Percentiles rank a stretch among this genome's conserved stretches.
Conservation (phyloP, 768 basidiomycete genomes). For the Gymnopilus dilepis region DNA sequence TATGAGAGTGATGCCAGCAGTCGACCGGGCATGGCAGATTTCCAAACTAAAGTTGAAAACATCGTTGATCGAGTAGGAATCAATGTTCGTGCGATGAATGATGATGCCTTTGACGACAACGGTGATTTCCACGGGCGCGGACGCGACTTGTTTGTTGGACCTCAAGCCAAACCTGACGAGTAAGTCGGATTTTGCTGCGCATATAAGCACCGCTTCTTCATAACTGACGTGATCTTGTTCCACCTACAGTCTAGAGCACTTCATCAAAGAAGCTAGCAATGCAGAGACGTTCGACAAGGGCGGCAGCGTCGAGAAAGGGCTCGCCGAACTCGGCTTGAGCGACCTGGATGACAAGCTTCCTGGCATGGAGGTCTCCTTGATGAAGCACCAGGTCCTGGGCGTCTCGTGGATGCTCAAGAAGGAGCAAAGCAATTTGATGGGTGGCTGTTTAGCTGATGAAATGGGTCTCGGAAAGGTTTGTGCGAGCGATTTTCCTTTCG, state of each 20-base stretch:
- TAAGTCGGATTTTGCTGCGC: slow-evolving; percentile 32
- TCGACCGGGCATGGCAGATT: neutral
- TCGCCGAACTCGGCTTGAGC: slow-evolving; percentile 57
- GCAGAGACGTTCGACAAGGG: slow-evolving; percentile 64
- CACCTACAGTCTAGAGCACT: slow-evolving; percentile 52
- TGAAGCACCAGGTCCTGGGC: slow-evolving; percentile 73
- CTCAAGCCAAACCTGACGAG: slow-evolving; percentile 52
- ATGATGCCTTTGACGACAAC: slow-evolving; percentile 44
- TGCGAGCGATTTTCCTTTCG: neutral
- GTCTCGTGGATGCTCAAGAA: slow-evolving; percentile 67
- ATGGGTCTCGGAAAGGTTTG: slow-evolving; percentile 67
- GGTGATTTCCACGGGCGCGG: slow-evolving; percentile 56
- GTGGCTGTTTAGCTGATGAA: slow-evolving; percentile 57
- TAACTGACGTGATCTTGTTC: slow-evolving; percentile 5
- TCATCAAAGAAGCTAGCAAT: slow-evolving; percentile 60
- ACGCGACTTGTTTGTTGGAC: slow-evolving; percentile 48
- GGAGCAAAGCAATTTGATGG: slow-evolving; percentile 45
- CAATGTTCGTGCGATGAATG: slow-evolving; percentile 29
- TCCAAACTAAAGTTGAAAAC: slow-evolving; percentile 12
- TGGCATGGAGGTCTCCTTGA: slow-evolving; percentile 63
- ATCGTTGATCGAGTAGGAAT: slow-evolving; percentile 28
- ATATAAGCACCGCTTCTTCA: neutral
- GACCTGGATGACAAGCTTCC: slow-evolving; percentile 53
- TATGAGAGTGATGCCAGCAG: slow-evolving; percentile 1
- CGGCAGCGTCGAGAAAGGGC: slow-evolving; percentile 60